phyloP scores from a whole-genome alignment of 139 green algal genomes.

The Zygnema circumcarinatum region DNA sequence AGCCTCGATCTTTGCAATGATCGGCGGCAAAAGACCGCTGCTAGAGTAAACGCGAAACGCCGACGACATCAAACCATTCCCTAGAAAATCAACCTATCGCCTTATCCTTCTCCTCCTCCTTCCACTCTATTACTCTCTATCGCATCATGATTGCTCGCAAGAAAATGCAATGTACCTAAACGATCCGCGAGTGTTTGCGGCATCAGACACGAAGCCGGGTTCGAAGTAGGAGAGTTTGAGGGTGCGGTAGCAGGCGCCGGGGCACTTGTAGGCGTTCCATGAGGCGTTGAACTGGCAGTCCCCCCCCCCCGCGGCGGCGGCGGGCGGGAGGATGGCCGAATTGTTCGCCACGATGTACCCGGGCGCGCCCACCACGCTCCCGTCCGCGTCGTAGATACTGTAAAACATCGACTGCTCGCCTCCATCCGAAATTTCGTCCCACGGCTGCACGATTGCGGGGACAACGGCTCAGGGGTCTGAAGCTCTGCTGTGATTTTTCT shows the following conservation, averaged over 20 bases:
- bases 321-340: neutral
- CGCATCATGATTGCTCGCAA: neutral
- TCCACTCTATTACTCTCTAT: neutral
- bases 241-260: conserved; percentile 18
- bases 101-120: neutral
- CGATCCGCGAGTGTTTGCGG: neutral
- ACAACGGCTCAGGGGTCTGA: neutral
- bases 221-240: conserved; percentile 19
- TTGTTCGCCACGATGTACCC: conserved; percentile 10
- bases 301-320: neutral
- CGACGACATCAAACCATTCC: no score
- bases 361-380: neutral
- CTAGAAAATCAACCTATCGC: neutral
- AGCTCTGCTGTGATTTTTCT: neutral
- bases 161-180: neutral
- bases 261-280: conserved; percentile 38
- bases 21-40: neutral
- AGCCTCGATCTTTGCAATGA: neutral
- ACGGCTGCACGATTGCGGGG: neutral
- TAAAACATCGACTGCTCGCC: neutral
- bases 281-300: conserved; percentile 3
- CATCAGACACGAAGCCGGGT: neutral
- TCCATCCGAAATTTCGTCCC: neutral
- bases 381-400: conserved; percentile 5
- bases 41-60: no score